Conservation (phyloP, 495 filamentous ascomycete genomes). For the Talaromyces thailandensis region DNA sequence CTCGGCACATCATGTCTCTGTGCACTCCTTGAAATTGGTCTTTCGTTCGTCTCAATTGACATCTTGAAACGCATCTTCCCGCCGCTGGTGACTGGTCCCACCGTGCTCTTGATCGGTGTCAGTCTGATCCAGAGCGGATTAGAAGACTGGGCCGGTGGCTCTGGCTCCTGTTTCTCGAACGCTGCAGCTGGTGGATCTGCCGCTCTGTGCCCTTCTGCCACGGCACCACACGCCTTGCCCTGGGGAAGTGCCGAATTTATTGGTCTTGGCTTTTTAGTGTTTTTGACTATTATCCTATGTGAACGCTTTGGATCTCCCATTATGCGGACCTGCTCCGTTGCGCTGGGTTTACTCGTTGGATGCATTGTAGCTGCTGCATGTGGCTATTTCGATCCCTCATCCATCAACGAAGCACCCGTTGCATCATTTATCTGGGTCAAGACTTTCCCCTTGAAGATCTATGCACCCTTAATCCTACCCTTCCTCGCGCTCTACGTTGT, state of each 20-base stretch:
- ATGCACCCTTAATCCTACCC: constrained; percentile 77
- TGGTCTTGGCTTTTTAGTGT: constrained; percentile 83
- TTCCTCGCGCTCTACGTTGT: constrained; percentile 82
- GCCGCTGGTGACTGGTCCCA: constrained; percentile 80
- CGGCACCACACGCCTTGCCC: constrained; percentile 69
- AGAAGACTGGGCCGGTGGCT: constrained; percentile 77
- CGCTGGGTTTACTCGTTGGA: constrained; percentile 73
- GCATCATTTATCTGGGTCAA: constrained; percentile 86
- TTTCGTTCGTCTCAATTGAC: constrained; percentile 63
- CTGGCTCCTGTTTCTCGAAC: constrained; percentile 48
- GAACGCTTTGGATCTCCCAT: constrained; percentile 78
- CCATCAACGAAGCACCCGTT: constrained; percentile 63
- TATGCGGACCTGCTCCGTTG: constrained; percentile 66
- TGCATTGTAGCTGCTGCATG: constrained; percentile 81
- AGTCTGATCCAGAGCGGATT: constrained; percentile 69
- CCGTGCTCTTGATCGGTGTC: constrained; percentile 70
- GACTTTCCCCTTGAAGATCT: constrained; percentile 73
- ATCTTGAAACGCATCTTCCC: constrained; percentile 74
- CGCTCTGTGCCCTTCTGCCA: constrained; percentile 58
- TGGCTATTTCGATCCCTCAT: constrained; percentile 68
- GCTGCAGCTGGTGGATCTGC: constrained; percentile 34
- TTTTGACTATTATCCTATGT: constrained; percentile 78
- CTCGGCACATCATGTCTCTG: constrained; percentile 65
- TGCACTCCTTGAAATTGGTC: constrained; percentile 63
- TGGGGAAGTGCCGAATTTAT: constrained; percentile 88